phyloP scores from a whole-genome alignment of 306 rosid species.

The Rosa persica region DNA sequence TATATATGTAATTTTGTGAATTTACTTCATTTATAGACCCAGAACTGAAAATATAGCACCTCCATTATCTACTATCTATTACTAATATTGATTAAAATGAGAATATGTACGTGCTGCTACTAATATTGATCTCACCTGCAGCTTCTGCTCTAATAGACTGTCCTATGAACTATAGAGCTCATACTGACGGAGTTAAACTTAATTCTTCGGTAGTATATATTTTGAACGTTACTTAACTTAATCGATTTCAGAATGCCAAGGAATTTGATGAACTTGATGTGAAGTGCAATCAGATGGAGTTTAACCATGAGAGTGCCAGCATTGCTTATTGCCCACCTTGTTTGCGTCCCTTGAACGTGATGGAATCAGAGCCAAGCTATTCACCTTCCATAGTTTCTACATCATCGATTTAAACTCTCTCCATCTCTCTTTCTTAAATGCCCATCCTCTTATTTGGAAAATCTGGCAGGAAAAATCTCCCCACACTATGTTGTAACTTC shows the following conservation, averaged over 20 bases:
- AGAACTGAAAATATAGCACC: background rate
- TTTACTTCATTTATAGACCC: background rate
- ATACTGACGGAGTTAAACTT: background rate
- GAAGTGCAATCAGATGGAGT: slow-evolving; percentile 43
- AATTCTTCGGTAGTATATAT: background rate
- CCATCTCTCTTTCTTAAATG: background rate
- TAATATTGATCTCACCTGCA: background rate
- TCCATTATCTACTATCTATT: background rate
- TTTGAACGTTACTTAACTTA: no score
- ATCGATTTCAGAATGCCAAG: slow-evolving; percentile 52
- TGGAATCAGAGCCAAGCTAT: slow-evolving; percentile 49
- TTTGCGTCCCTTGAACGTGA: slow-evolving; percentile 52
- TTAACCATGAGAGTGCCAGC: slow-evolving; percentile 59
- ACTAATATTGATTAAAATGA: background rate
- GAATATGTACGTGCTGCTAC: background rate
- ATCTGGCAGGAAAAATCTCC: background rate
- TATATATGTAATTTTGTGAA: background rate
- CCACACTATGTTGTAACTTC: background rate
- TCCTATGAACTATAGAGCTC: background rate
- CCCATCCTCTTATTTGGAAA: background rate
- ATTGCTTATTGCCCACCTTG: slow-evolving; percentile 70
- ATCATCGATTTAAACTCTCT: slow-evolving; percentile 21
- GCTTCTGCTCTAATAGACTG: background rate
- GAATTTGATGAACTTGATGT: slow-evolving; percentile 74
- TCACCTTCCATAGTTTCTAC: slow-evolving; percentile 35